phyloP scores from a whole-genome alignment of 768 basidiomycete genomes.

The Pleurotus salmoneostramineus region DNA sequence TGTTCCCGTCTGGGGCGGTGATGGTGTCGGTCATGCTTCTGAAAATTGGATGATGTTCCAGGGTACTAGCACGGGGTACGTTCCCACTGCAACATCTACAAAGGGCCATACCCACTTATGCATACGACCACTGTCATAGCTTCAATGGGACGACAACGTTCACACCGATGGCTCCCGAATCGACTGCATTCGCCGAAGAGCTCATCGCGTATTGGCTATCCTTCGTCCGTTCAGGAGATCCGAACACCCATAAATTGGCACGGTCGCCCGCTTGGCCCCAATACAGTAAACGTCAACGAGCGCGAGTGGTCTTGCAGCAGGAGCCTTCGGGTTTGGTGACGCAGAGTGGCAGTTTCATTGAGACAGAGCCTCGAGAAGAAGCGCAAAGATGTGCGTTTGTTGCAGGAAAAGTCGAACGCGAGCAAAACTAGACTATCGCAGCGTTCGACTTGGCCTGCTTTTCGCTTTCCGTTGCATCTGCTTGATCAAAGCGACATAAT shows the following conservation, averaged over 20 bases:
- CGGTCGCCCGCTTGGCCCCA: conserved; percentile 47
- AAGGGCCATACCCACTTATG: not conserved
- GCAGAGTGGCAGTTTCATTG: conserved; percentile 31
- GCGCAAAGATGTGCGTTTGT: conserved; percentile 40
- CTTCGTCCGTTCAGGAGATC: conserved; percentile 54
- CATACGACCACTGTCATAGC: conserved; percentile 19
- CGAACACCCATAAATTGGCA: conserved; percentile 50
- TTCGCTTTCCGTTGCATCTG: no score
- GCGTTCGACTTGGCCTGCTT: not conserved
- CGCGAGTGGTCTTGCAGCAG: conserved; percentile 41
- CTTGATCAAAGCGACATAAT: no score
- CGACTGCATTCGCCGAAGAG: conserved; percentile 52
- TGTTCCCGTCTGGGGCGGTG: conserved; percentile 35
- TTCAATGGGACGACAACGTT: conserved; percentile 52
- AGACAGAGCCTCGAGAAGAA: conserved; percentile 24
- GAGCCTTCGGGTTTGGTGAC: conserved; percentile 18
- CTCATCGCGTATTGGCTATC: conserved; percentile 66
- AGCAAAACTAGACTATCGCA: conserved; percentile 26
- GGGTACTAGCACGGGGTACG: conserved; percentile 58
- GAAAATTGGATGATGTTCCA: conserved; percentile 71
- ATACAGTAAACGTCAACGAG: conserved; percentile 25
- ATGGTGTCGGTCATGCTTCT: conserved; percentile 43
- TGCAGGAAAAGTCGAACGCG: conserved; percentile 24
- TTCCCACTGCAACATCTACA: not conserved
- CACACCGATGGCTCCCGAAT: conserved; percentile 37